Evolutionary conservation across 1,139 yeast genomes (phyloP).

Genomic region (Taiozyma sp.): DNA sequence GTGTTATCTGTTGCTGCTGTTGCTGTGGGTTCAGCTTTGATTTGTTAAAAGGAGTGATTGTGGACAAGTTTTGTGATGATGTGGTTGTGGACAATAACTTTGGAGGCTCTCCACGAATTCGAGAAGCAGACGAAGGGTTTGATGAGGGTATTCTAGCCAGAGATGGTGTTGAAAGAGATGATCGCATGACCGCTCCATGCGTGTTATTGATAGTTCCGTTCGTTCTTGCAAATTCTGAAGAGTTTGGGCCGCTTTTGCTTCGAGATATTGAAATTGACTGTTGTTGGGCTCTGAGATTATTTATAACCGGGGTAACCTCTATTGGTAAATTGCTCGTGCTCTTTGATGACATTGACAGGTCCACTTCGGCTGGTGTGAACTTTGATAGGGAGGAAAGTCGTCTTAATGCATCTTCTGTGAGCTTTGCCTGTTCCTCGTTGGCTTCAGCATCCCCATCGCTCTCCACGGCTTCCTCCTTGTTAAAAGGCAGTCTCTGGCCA

Average conservation of each 20-base stretch:
- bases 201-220: background rate
- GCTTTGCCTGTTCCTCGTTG: slow-evolving; percentile 27
- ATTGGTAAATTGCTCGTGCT: background rate
- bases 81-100: slow-evolving; percentile 14
- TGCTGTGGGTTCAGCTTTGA: background rate
- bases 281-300: background rate
- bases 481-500: slow-evolving; percentile 28
- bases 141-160: slow-evolving; percentile 11
- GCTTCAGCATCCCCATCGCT: slow-evolving; percentile 20
- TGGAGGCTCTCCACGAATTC: slow-evolving; percentile 7
- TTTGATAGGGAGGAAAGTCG: slow-evolving; percentile 27
- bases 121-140: slow-evolving; percentile 12
- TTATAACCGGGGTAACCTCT: background rate
- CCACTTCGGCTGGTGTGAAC: slow-evolving; percentile 52
- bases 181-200: background rate
- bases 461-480: slow-evolving; percentile 9
- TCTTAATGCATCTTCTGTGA: slow-evolving; percentile 34
- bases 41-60: background rate
- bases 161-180: slow-evolving; percentile 7
- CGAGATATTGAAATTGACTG: background rate
- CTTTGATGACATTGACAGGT: slow-evolving; percentile 31
- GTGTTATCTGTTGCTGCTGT: slow-evolving; percentile 6
- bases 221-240: slow-evolving; percentile 5
- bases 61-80: slow-evolving; percentile 10
- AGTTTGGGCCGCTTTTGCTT: slow-evolving; percentile 1